Evolutionary conservation across 192 early-diverging fungal species (phyloP), one percentile per base, ranked within the genome.

Genomic region (Phlyctochytrium bullatum): DNA sequence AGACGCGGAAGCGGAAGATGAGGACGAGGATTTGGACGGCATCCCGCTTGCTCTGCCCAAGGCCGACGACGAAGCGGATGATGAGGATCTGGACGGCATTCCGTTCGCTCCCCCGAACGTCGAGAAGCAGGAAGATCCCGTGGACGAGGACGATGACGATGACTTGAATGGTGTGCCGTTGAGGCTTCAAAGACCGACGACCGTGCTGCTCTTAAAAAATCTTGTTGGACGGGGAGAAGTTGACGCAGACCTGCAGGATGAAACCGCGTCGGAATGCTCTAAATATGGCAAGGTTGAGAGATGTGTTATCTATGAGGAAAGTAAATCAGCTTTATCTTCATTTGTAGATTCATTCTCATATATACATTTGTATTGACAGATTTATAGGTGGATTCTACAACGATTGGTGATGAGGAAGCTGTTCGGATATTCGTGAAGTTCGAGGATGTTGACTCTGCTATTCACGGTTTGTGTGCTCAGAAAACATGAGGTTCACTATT

Each of bases 341-440:
- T n/a, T n/a, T n/a, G n/a, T n/a, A n/a, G n/a, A n/a, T n/a, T n/a
- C n/a, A n/a, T n/a, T n/a, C n/a, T n/a, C n/a, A n/a, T n/a, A n/a
- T n/a, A n/a, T n/a, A n/a, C n/a, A n/a, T n/a, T n/a, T n/a, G n/a
- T n/a, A n/a, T n/a, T n/a, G n/a, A n/a, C n/a, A n/a, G n/a, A n/a
- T n/a, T n/a, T n/a, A n/a, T n/a, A n/a, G n/a, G n/a, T n/a, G n/a
- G n/a, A n/a, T 29, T 16, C 23, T 2, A 12, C 3, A 23, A 65
- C 36, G 20, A 61, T 76, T 83, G 1, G 82, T 0, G 79, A 81
- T 24, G 82, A 91, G 32, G 77, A 90, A 61, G 88, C 91, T 0
- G 91, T 93, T 2, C 73, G 90, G 16, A 92, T 93, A 34, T 93
- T 93, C 78, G 85, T 93, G 25, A 84, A 89, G 68, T 93, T 93